Conservation (phyloP, 441 rosid species). For the Eruca vesicaria region DNA sequence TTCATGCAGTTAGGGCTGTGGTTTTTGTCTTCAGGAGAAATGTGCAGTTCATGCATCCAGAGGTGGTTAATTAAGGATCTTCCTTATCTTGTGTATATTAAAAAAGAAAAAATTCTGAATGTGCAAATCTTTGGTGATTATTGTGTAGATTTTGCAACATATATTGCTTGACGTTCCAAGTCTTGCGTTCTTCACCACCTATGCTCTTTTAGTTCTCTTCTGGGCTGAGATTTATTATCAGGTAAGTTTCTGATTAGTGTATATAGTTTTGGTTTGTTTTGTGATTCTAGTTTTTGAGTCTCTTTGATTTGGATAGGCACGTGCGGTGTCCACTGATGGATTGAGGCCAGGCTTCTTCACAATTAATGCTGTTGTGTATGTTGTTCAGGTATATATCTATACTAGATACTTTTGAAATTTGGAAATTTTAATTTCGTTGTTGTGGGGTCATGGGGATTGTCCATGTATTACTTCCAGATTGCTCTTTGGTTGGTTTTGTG, state of each 20-base stretch:
- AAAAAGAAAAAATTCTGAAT: background rate
- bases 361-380: slow-evolving; percentile 69
- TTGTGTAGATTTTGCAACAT: slow-evolving; percentile 67
- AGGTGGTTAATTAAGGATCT: slow-evolving; percentile 43
- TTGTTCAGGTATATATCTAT: slow-evolving; percentile 65
- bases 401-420: too few species aligned
- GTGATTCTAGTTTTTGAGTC: background rate
- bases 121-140: background rate
- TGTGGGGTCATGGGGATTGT: background rate
- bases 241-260: slow-evolving; percentile 38
- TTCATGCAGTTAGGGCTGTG: slow-evolving; percentile 55
- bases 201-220: slow-evolving; percentile 80
- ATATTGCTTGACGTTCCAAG: slow-evolving; percentile 85
- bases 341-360: slow-evolving; percentile 76
- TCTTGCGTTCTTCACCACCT: slow-evolving; percentile 88
- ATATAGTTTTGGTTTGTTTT: background rate
- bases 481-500: slow-evolving; percentile 76
- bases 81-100: background rate
- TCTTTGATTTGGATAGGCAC: slow-evolving; percentile 59
- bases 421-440: too few species aligned
- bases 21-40: slow-evolving; percentile 65
- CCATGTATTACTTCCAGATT: slow-evolving; percentile 46
- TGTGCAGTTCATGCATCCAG: slow-evolving; percentile 58
- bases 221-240: slow-evolving; percentile 98
- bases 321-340: too few species aligned